A percentile compares a stretch with the other conserved stretches of the same genome.
These are phyloP conservation scores for Hordeum pubiflorum DNA, from an alignment of 202 grass and related monocot species.

Conservation along the genomic window DNA sequence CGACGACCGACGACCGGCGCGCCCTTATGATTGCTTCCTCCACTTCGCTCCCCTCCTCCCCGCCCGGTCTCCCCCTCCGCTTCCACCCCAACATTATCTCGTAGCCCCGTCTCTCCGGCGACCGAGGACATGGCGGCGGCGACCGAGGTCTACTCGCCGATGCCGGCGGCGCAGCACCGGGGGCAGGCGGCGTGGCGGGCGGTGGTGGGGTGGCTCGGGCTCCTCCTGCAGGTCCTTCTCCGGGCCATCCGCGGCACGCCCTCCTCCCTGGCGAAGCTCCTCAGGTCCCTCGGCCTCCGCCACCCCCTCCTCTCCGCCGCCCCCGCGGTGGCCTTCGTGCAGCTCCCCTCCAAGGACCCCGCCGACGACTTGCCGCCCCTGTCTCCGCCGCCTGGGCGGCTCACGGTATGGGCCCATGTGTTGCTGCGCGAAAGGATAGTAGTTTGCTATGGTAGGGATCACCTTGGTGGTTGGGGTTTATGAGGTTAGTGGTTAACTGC, in stretches of 20 bases:
- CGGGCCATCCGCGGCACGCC: constrained; percentile 38
- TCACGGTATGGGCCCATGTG: constrained; percentile 42
- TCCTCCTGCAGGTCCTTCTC: constrained; percentile 54
- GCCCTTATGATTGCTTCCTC: constrained; percentile 30
- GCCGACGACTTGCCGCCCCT: background rate
- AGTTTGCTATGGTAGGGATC: too few relatives aligned
- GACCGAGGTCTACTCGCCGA: constrained; percentile 31
- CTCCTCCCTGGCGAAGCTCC: constrained; percentile 36
- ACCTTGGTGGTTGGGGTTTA: background rate
- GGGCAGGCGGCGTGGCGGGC: constrained; percentile 36
- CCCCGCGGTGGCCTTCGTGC: constrained; percentile 48
- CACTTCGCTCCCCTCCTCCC: background rate
- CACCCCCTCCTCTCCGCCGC: constrained; percentile 33
- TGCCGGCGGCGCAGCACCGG: constrained; percentile 12
- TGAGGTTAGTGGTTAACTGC: background rate
- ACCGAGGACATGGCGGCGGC: constrained; percentile 26
- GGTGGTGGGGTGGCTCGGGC: constrained; percentile 44
- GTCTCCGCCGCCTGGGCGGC: constrained; percentile 31
- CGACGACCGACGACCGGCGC: background rate
- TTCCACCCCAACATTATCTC: background rate
- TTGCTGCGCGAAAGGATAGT: background rate
- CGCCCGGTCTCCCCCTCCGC: constrained; percentile 20
- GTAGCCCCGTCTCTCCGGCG: background rate
- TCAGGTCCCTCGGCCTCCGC: constrained; percentile 28
- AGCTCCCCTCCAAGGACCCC: constrained; percentile 39